Base-by-base conservation (phyloP, 2,329 filamentous ascomycete species). In the Aureobasidium sp. region DNA sequence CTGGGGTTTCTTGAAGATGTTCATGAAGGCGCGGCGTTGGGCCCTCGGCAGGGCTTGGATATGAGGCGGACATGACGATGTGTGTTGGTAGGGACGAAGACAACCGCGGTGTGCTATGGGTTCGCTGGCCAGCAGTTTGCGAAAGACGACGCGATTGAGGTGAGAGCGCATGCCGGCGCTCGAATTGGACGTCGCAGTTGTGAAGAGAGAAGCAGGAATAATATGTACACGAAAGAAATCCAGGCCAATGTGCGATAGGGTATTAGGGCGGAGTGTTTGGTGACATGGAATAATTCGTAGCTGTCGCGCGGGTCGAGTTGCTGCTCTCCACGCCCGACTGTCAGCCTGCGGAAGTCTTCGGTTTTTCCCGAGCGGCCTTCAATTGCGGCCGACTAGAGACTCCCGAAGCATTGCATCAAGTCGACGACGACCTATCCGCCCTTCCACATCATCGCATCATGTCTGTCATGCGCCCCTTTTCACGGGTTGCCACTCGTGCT, bases 21-120 rank as follows among this genome's bases (percentile, higher is more conserved):
- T 80, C 68, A 91, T 80, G 63, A 92, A 85, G 3, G 81, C 81
- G 65, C 86, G 78, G 53, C 78, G 75, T 65, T 80, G 78, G 7
- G 52, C 39, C 27, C 49, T 56, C 9, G 48, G 36, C 34, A 41
- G 29, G 15, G 45, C 22, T 27, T 25, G 29, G 3, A 48, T 6
- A 20, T 58, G 11, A 7, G 56, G 39, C n/a, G 27, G 62, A 70
- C 64, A 65, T 70, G 68, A 39, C 68, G 70, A 14, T 65, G 70
- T 64, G 27, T 34, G 11, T 11, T 39, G 41, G n/a, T 17, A 69
- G 57, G 69, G 73, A 64, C 74, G 75, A 67, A 72, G 73, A 37
- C 77, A 67, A 65, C 77, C 77, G 67, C 77, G 77, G 70, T 76
- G 73, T 48, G 77, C 65, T 34, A 79, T 74, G 52, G 76, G 75